These are phyloP conservation scores for Phytophthora hibernalis DNA, from an alignment of 352 stramenopile species.

Conservation along the genomic window DNA sequence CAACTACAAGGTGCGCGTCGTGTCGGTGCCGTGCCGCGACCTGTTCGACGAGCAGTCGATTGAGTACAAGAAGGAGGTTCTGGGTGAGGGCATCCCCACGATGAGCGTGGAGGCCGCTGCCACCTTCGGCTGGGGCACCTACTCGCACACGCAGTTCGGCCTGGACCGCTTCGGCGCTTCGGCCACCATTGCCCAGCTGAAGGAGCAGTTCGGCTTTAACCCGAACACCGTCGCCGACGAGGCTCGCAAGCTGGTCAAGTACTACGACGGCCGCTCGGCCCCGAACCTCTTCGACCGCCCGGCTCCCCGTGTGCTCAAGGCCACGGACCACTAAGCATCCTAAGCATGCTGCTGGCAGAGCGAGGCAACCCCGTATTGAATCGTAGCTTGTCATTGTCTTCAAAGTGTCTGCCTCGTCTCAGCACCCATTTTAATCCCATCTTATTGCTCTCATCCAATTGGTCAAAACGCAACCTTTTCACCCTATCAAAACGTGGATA, in stretches of 20 bases:
- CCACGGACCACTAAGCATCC: conserved; percentile 56
- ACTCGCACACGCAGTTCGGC: conserved; percentile 95
- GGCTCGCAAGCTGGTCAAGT: conserved; percentile 93
- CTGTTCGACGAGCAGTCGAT: conserved; percentile 96
- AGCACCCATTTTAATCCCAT: conserved; percentile 18
- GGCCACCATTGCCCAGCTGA: conserved; percentile 89
- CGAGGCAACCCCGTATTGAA: conserved; percentile 1
- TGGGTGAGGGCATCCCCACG: conserved; percentile 94
- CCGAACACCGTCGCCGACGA: conserved; percentile 93
- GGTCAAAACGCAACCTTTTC: conserved; percentile 9
- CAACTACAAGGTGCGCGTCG: conserved; percentile 91
- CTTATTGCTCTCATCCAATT: conserved; percentile 7
- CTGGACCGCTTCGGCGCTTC: conserved; percentile 91
- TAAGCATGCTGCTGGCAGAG: conserved; percentile 3
- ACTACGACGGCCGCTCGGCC: conserved; percentile 83
- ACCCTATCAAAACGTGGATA: conserved; percentile 15
- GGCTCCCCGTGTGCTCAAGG: conserved; percentile 69
- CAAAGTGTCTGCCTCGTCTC: conserved; percentile 23
- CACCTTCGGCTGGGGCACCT: conserved; percentile 96
- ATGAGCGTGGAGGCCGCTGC: conserved; percentile 96
- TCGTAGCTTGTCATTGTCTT: conserved; percentile 17
- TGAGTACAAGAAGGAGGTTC: conserved; percentile 96
- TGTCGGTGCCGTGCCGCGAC: conserved; percentile 98
- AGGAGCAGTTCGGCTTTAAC: conserved; percentile 97
- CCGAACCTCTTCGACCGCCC: conserved; percentile 83